Conservation (phyloP, 805 yeast species). For the Blastobotrys robertii region DNA sequence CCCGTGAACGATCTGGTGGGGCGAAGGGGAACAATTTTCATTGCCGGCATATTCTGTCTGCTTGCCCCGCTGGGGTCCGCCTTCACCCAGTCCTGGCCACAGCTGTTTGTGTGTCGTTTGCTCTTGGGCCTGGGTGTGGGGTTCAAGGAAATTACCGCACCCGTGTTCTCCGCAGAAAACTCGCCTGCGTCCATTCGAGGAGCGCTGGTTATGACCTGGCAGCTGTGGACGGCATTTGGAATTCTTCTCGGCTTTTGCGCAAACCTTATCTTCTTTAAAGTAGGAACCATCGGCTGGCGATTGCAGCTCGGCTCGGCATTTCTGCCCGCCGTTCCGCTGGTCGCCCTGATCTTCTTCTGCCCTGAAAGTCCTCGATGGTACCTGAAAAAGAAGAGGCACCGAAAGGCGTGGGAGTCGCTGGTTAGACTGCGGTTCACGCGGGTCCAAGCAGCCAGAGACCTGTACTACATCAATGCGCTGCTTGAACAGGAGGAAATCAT, state of each 20-base stretch:
- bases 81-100: constrained; percentile 47
- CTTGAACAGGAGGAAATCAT: constrained; percentile 30
- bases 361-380: constrained; percentile 68
- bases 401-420: constrained; percentile 42
- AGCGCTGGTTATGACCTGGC: constrained; percentile 59
- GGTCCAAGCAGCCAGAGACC: constrained; percentile 54
- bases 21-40: constrained; percentile 47
- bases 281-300: constrained; percentile 40
- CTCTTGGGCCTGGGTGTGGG: constrained; percentile 56
- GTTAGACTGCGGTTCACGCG: constrained; percentile 35
- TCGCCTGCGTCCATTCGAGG: constrained; percentile 50
- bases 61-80: constrained; percentile 49
- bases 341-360: constrained; percentile 39
- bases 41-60: constrained; percentile 43
- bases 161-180: constrained; percentile 55
- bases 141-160: constrained; percentile 54
- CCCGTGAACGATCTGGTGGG: constrained; percentile 41
- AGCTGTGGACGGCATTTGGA: constrained; percentile 61
- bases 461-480: constrained; percentile 46
- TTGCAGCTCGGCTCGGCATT: constrained; percentile 55
- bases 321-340: constrained; percentile 45
- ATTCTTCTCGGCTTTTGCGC: constrained; percentile 56
- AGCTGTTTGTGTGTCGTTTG: constrained; percentile 48
- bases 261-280: constrained; percentile 40
- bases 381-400: constrained; percentile 40